Conservation (phyloP, 495 filamentous ascomycete genomes). For the Aspergillus wentii region DNA sequence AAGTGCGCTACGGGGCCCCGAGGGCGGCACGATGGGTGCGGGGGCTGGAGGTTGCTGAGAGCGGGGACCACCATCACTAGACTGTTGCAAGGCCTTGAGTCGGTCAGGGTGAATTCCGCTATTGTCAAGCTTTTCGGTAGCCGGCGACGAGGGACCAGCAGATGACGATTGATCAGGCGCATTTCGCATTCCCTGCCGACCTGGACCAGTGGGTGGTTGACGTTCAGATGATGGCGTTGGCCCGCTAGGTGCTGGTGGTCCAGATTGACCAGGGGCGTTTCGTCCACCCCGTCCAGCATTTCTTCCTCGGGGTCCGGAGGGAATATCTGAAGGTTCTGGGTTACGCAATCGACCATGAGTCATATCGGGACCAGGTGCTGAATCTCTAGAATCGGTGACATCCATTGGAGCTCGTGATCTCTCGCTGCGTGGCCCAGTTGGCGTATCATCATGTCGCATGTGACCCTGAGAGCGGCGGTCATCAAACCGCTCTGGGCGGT, state of each 20-base stretch:
- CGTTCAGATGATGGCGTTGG: constrained; percentile 21
- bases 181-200: constrained; percentile 27
- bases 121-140: constrained; percentile 22
- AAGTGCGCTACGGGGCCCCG: constrained; percentile 31
- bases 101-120: constrained; percentile 48
- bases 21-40: constrained; percentile 25
- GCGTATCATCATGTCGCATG: constrained; percentile 30
- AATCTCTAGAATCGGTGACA: constrained; percentile 24
- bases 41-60: constrained; percentile 19
- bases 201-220: constrained; percentile 33
- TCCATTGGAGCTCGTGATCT: constrained; percentile 18
- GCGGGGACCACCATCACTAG: constrained; percentile 15
- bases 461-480: constrained; percentile 27
- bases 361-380: constrained; percentile 32
- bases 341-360: constrained; percentile 52
- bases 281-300: constrained; percentile 30
- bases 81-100: constrained; percentile 28
- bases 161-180: constrained; percentile 20
- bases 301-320: constrained; percentile 64
- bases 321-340: constrained; percentile 55
- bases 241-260: constrained; percentile 12
- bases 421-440: constrained; percentile 36
- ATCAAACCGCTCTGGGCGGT: constrained; percentile 36
- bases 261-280: constrained; percentile 22
- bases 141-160: constrained; percentile 16